Percentiles rank a stretch among this genome's conserved stretches.
phyloP scores from a whole-genome alignment of 257 asterid species.

The Leptodermis oblonga region DNA sequence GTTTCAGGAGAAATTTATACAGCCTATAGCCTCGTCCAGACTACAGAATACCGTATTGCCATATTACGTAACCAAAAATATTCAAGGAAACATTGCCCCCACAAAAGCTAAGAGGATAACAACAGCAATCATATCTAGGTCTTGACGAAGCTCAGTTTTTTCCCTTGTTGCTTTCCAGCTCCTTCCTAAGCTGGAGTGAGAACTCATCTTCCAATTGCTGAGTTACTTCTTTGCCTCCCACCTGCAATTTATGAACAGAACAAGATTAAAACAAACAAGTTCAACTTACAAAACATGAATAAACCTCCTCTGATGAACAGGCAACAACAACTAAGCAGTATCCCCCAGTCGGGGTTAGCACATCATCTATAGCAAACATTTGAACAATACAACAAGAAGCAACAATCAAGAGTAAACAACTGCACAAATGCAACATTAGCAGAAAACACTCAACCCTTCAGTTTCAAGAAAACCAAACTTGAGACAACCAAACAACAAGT shows the following conservation, averaged over 20 bases:
- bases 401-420: too few relatives aligned
- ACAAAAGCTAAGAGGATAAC: neutral
- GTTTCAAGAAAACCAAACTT: too few relatives aligned
- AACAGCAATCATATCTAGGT: conserved; percentile 14
- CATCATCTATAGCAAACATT: too few relatives aligned
- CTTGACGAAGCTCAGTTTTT: conserved; percentile 47
- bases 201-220: conserved; percentile 97
- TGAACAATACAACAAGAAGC: too few relatives aligned
- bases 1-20: neutral
- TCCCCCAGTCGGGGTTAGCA: too few relatives aligned
- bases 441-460: too few relatives aligned
- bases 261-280: neutral
- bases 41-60: neutral
- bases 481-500: too few relatives aligned
- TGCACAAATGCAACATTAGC: too few relatives aligned
- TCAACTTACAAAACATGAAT: neutral
- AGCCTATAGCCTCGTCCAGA: neutral
- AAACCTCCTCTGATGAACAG: neutral
- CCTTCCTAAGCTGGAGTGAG: conserved; percentile 82
- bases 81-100: neutral
- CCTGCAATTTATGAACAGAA: conserved; percentile 5
- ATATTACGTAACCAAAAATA: neutral
- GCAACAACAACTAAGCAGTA: too few relatives aligned
- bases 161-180: conserved; percentile 65
- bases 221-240: conserved; percentile 66